Conservation (phyloP, 345 rosid genomes). For the Linum tenue region DNA sequence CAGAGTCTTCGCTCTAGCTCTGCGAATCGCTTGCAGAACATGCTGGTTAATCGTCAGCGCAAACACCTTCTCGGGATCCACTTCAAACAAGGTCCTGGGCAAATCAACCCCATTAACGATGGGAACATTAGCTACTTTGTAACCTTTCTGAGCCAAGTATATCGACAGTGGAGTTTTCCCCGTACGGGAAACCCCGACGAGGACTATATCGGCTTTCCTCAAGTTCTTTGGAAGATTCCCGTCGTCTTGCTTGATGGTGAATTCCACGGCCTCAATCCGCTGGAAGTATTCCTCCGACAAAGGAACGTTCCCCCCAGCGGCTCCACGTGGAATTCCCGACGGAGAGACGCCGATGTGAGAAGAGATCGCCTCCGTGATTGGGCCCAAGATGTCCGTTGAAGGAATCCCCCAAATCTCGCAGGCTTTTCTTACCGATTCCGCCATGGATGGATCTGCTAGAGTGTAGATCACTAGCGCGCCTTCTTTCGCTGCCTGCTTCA, state of each 20-base stretch:
- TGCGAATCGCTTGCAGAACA: conserved; percentile 62
- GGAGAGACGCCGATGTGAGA: conserved; percentile 77
- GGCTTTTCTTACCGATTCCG: conserved; percentile 58
- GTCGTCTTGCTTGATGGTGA: conserved; percentile 87
- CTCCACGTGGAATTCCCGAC: conserved; percentile 76
- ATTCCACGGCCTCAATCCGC: conserved; percentile 71
- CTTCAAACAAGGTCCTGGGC: conserved; percentile 55
- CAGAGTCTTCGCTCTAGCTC: conserved; percentile 59
- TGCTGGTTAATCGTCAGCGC: conserved; percentile 64
- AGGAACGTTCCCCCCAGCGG: conserved; percentile 37
- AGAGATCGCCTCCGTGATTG: conserved; percentile 71
- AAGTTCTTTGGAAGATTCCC: conserved; percentile 72
- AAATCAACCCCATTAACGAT: conserved; percentile 58
- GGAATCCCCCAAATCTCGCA: conserved; percentile 63
- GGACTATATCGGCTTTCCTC: conserved; percentile 58
- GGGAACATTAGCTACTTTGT: conserved; percentile 78
- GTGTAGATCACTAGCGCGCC: conserved; percentile 69
- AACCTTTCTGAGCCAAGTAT: conserved; percentile 77
- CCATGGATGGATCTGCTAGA: conserved; percentile 70
- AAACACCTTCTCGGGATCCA: conserved; percentile 63
- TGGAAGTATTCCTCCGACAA: conserved; percentile 62
- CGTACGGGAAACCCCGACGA: conserved; percentile 75
- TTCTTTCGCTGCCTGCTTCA: conserved; percentile 82
- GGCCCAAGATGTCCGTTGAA: conserved; percentile 64
- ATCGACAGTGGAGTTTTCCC: conserved; percentile 82